Evolutionary conservation across 176 grass and related monocot genomes (phyloP).

Genomic region (Hsuehochloa calcarea): DNA sequence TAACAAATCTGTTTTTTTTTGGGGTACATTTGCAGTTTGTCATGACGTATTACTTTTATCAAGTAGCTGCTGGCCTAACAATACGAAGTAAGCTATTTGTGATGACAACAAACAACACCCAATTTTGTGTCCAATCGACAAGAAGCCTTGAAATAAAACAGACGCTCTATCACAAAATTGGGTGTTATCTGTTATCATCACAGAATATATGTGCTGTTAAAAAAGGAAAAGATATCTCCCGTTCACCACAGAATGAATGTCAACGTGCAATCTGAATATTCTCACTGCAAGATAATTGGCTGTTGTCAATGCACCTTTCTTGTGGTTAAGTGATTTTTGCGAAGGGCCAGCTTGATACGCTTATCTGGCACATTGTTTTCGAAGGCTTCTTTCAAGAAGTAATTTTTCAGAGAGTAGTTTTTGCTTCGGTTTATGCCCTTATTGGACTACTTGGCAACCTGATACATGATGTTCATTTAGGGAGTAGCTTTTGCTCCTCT

Average conservation of each 20-base stretch:
- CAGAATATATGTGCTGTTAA: no score
- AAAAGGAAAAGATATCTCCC: not conserved
- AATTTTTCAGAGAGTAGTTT: not conserved
- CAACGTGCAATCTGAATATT: not conserved
- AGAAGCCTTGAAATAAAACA: not conserved
- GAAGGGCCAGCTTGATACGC: not conserved
- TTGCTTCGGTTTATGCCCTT: not conserved
- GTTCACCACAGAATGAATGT: not conserved
- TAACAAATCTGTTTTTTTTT: slow-evolving; percentile 28
- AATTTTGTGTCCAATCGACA: not conserved
- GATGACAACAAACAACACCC: not conserved
- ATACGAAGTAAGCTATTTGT: not conserved
- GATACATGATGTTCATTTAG: not conserved
- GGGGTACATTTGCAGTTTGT: not conserved
- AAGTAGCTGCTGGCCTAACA: not conserved
- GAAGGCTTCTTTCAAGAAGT: not conserved
- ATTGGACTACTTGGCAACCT: no score
- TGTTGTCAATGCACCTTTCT: no score
- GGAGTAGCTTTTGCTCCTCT: not conserved
- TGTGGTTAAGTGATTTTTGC: not conserved
- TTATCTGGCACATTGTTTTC: not conserved
- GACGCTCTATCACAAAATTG: not conserved
- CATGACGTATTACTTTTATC: no score
- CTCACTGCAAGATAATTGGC: not conserved
- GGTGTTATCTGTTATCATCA: no score